Evolutionary conservation across 2,329 filamentous ascomycete species (phyloP).

Genomic region (Pseudogymnoascus sp.): DNA sequence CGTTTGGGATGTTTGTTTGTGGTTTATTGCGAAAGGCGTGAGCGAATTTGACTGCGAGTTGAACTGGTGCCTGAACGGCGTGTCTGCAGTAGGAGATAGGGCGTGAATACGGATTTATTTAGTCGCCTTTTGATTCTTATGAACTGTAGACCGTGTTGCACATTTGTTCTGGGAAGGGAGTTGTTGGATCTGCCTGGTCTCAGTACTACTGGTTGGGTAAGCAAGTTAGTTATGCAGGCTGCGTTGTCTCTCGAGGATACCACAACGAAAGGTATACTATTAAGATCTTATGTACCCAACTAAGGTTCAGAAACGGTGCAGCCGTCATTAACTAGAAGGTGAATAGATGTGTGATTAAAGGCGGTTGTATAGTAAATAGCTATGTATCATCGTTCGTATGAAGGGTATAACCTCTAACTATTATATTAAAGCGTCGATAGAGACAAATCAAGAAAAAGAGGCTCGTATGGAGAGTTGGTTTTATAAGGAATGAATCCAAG

Average conservation of each 20-base stretch:
- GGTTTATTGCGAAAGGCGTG: background rate
- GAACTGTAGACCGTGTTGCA: background rate
- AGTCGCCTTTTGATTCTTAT: background rate
- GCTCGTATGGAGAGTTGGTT: background rate
- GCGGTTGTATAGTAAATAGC: background rate
- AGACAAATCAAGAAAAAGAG: too few relatives aligned
- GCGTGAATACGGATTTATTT: background rate
- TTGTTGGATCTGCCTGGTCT: background rate
- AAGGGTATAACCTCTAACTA: too few relatives aligned
- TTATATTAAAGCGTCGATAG: background rate
- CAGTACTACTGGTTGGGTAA: background rate
- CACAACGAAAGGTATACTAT: background rate
- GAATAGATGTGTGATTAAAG: background rate
- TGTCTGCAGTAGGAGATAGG: background rate
- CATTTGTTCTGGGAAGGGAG: background rate
- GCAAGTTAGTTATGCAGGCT: background rate
- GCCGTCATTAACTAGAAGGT: background rate
- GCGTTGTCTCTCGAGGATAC: background rate
- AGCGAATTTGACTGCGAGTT: background rate
- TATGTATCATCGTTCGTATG: background rate
- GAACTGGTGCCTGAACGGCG: background rate
- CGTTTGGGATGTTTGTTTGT: background rate
- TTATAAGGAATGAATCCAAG: background rate
- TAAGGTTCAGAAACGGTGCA: background rate
- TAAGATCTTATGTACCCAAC: too few relatives aligned